phyloP scores from a whole-genome alignment of 495 filamentous ascomycete genomes.

The Hypoxylon intermedium region DNA sequence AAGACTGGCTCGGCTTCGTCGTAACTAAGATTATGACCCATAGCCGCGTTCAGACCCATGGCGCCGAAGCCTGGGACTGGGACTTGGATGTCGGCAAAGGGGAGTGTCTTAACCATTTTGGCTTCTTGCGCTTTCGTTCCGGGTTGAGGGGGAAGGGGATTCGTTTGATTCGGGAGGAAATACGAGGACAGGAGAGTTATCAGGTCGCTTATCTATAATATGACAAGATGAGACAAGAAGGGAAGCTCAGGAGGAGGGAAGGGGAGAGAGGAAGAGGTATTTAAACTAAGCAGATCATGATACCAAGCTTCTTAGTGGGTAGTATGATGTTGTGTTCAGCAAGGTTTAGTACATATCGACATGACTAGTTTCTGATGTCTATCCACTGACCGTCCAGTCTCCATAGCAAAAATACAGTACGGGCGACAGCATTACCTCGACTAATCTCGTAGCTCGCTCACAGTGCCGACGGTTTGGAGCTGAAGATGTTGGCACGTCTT shows the following conservation, averaged over 20 bases:
- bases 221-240: no score
- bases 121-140: not conserved
- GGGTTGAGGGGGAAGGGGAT: not conserved
- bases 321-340: no score
- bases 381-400: no score
- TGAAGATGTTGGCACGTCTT: not conserved
- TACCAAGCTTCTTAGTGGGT: no score
- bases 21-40: constrained; percentile 51
- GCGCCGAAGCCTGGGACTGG: constrained; percentile 52
- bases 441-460: not conserved
- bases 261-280: no score
- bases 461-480: not conserved
- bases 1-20: constrained; percentile 60
- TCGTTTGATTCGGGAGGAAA: not conserved
- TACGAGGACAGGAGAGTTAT: not conserved
- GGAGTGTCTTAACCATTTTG: constrained; percentile 54
- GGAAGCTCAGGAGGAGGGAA: no score
- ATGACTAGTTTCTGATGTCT: no score
- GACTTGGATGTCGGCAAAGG: constrained; percentile 51
- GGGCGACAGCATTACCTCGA: no score
- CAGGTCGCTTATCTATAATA: not conserved
- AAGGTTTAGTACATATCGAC: no score
- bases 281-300: no score
- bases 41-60: constrained; percentile 54
- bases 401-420: not conserved